Evolutionary conservation across 2,329 filamentous ascomycete species (phyloP).

Genomic region (Aspergillus floridensis): DNA sequence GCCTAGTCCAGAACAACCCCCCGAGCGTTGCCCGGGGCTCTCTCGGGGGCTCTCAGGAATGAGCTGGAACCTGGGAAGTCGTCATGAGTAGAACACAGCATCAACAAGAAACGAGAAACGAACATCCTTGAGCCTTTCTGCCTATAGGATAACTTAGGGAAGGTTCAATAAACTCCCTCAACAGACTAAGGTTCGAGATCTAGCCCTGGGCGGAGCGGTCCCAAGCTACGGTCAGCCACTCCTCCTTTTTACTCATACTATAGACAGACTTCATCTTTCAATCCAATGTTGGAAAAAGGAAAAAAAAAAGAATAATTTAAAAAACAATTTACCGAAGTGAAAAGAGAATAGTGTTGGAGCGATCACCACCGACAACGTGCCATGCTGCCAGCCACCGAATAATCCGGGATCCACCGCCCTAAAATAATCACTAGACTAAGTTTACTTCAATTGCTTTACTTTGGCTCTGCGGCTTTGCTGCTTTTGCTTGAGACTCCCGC

Average conservation of each 20-base stretch:
- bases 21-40: background rate
- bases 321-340: background rate
- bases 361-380: slow-evolving; percentile 13
- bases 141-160: background rate
- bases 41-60: background rate
- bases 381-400: slow-evolving; percentile 16
- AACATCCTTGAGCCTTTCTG: background rate
- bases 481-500: slow-evolving; percentile 3
- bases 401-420: slow-evolving; percentile 11
- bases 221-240: background rate
- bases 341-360: background rate
- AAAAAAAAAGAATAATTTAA: no score
- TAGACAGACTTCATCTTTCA: background rate
- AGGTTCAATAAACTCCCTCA: background rate
- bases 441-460: background rate
- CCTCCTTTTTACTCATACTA: background rate
- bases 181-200: background rate
- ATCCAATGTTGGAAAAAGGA: background rate
- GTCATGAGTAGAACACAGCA: background rate
- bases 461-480: no score
- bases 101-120: background rate
- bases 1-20: background rate
- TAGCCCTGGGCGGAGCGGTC: background rate
- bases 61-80: background rate
- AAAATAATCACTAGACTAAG: background rate